Conservation (phyloP, 805 yeast genomes). For the Zygoascus flipseniorum region DNA sequence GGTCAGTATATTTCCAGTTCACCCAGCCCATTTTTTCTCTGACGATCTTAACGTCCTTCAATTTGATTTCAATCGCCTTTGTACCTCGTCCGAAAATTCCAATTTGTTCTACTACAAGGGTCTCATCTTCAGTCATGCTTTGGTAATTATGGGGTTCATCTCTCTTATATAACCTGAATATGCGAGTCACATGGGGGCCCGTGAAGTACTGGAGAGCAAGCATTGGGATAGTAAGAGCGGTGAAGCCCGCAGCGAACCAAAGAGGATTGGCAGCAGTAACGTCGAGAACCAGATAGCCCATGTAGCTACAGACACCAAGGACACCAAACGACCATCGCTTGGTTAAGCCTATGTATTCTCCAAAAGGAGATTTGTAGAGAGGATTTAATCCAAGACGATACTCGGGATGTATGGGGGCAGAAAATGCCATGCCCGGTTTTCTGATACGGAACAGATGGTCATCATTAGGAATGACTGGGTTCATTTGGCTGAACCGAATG, state of each 20-base stretch:
- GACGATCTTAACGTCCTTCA: slow-evolving; percentile 39
- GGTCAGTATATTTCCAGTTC: slow-evolving; percentile 34
- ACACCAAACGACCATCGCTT: slow-evolving; percentile 57
- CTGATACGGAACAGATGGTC: slow-evolving; percentile 32
- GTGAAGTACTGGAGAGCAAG: slow-evolving; percentile 53
- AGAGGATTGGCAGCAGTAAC: not conserved
- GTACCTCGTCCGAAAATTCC: slow-evolving; percentile 58
- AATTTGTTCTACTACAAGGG: slow-evolving; percentile 58
- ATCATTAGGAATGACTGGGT: slow-evolving; percentile 34
- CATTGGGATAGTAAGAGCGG: slow-evolving; percentile 42
- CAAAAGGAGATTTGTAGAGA: slow-evolving; percentile 54
- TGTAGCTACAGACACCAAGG: slow-evolving; percentile 50
- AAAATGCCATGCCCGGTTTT: slow-evolving; percentile 33
- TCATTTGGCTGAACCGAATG: slow-evolving; percentile 6
- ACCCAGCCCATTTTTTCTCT: slow-evolving; percentile 40
- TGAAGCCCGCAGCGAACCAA: slow-evolving; percentile 21
- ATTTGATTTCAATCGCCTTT: slow-evolving; percentile 50
- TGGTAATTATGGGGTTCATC: slow-evolving; percentile 56
- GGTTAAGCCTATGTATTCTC: slow-evolving; percentile 51
- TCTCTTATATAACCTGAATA: slow-evolving; percentile 60
- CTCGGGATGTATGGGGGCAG: slow-evolving; percentile 42
- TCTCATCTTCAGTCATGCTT: slow-evolving; percentile 52
- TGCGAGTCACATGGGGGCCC: slow-evolving; percentile 59
- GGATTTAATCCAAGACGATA: slow-evolving; percentile 52
- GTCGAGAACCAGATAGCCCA: slow-evolving; percentile 39